A percentile compares a stretch with the other conserved stretches of the same genome.
Conservation (phyloP, 208 protist species). For the Trypanosoma vivax region DNA sequence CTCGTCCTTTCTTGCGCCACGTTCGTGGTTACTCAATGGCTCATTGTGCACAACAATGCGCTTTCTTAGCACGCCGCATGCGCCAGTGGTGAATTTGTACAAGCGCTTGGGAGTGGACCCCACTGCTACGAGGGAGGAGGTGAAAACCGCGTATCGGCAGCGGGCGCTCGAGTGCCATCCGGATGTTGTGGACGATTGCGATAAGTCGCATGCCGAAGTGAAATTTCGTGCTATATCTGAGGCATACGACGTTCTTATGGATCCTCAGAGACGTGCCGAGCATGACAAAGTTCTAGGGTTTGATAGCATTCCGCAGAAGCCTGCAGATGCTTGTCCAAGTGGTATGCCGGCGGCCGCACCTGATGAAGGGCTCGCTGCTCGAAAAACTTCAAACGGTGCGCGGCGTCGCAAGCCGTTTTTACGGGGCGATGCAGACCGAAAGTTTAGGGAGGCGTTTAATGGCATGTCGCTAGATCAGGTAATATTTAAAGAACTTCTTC, state of each 20-base stretch:
- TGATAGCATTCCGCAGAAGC: constrained; percentile 4
- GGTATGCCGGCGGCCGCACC: too few species aligned
- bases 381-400: too few species aligned
- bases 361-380: too few species aligned
- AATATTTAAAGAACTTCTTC: constrained; percentile 64
- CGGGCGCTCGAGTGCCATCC: constrained; percentile 34
- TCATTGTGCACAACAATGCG: constrained; percentile 9
- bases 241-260: constrained; percentile 34
- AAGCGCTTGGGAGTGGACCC: constrained; percentile 46
- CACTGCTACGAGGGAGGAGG: constrained; percentile 38
- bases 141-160: constrained; percentile 32
- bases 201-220: constrained; percentile 22
- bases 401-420: constrained; percentile 43
- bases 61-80: constrained; percentile 5
- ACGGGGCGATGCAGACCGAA: constrained; percentile 73
- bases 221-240: constrained; percentile 33
- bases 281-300: constrained; percentile 49
- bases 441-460: constrained; percentile 77
- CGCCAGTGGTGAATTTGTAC: constrained; percentile 45
- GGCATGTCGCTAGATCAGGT: constrained; percentile 78
- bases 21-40: neutral
- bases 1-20: neutral
- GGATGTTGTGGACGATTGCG: constrained; percentile 19
- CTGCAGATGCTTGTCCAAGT: too few species aligned
- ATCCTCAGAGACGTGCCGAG: constrained; percentile 22